A percentile compares a stretch with the other conserved stretches of the same genome.
Conservation (phyloP, 257 asterid genomes). For the Voacanga thouarsii region DNA sequence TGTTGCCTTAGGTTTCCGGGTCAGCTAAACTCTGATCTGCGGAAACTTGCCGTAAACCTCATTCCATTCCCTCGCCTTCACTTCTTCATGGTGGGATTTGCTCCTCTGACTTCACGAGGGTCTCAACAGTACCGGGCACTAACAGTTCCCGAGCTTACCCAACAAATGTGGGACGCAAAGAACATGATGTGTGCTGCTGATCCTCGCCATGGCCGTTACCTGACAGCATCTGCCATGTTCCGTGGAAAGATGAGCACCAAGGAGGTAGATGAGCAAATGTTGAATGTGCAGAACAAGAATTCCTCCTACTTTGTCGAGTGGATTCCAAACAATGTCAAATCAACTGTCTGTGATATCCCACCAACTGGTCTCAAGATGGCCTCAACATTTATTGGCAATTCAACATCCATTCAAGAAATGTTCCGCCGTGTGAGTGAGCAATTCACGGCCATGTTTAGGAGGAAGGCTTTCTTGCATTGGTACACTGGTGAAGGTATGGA, state of each 20-base stretch:
- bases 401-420: slow-evolving; percentile 52
- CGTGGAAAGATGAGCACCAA: slow-evolving; percentile 60
- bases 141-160: slow-evolving; percentile 46
- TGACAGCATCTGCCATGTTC: slow-evolving; percentile 55
- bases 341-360: slow-evolving; percentile 57
- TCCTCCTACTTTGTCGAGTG: slow-evolving; percentile 49
- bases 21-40: slow-evolving; percentile 51
- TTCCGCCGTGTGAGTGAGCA: slow-evolving; percentile 55
- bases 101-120: slow-evolving; percentile 44
- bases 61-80: slow-evolving; percentile 55
- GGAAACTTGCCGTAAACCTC: slow-evolving; percentile 46
- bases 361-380: slow-evolving; percentile 56
- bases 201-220: slow-evolving; percentile 51
- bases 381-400: slow-evolving; percentile 46
- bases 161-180: slow-evolving; percentile 55
- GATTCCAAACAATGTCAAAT: slow-evolving; percentile 52
- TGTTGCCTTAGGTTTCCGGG: slow-evolving; percentile 53
- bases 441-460: slow-evolving; percentile 55
- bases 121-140: slow-evolving; percentile 43
- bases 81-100: slow-evolving; percentile 54
- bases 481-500: slow-evolving; percentile 59
- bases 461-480: slow-evolving; percentile 64
- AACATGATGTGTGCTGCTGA: slow-evolving; percentile 58
- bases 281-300: slow-evolving; percentile 46
- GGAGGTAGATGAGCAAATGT: slow-evolving; percentile 53